Evolutionary conservation across 202 grass and related monocot species (phyloP), one percentile per base, ranked within the genome.

Genomic region (Panicum hallii): DNA sequence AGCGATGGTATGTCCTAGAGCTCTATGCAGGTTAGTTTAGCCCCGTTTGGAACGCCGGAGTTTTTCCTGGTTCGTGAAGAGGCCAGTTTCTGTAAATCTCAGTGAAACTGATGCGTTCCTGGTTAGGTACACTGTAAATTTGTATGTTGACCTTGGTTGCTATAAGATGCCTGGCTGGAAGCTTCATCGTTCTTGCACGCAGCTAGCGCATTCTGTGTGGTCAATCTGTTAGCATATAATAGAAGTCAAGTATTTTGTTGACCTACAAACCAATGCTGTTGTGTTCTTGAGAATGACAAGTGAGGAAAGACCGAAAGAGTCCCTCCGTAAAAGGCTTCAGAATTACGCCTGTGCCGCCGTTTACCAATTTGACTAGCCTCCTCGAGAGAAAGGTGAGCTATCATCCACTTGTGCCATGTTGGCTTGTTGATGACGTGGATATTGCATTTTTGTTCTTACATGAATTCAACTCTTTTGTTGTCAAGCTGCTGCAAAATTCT

Each of bases 161-260:
- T 41, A 63, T 16, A 83, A 52, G 30, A 83, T 83, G 43, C 13
- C 19, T 38, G 36, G 36, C 36, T 53, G 6, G 48, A 67, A 52
- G 56, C 19, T 52, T 74, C 28, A 38, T 36, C 28, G 0, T 82
- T n/a, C 60, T 62, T 62, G 0, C 23, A 50, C 1, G 43, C 45
- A 10, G 43, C 13, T 38, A 48, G 10, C 17, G 36, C 67, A 34
- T 26, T 44, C 45, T 43, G 67, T 46, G 20, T 47, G 23, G 1
- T 46, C 22, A 60, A 1, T 77, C 1, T 63, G 41, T 62, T 30
- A 44, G 12, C 36, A 26, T 45, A 13, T 38, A n/a, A 47, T 14
- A 49, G 11, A 74, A 74, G 0, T 9, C 32, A 23, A 42, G 52
- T 56, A 34, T 34, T 16, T 15, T 64, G 62, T 64, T 34, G 62